Conservation (phyloP, 176 grass and related monocot species). For the Oryza rufipogon region DNA sequence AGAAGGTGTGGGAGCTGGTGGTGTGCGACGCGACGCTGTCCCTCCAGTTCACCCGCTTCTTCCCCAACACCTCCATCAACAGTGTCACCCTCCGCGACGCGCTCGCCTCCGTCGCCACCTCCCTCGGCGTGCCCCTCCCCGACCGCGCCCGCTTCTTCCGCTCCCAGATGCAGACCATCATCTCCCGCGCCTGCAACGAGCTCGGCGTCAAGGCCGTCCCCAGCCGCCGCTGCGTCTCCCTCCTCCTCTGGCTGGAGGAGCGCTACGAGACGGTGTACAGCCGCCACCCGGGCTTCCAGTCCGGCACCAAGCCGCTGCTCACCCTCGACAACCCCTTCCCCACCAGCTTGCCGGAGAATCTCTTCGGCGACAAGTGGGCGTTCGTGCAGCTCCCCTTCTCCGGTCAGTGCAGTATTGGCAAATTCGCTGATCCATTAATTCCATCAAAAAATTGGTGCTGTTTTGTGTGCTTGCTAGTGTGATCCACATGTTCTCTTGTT, state of each 20-base stretch:
- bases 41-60: constrained; percentile 96
- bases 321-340: constrained; percentile 93
- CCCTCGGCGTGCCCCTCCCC: constrained; percentile 70
- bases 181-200: constrained; percentile 82
- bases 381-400: constrained; percentile 95
- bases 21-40: constrained; percentile 90
- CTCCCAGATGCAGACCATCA: constrained; percentile 94
- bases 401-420: constrained; percentile 40
- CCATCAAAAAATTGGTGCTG: background rate
- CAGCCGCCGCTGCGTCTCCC: constrained; percentile 81
- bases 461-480: background rate
- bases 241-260: constrained; percentile 89
- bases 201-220: constrained; percentile 88
- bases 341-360: constrained; percentile 85
- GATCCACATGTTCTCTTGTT: background rate
- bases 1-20: constrained; percentile 98
- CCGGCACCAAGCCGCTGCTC: constrained; percentile 81
- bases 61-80: constrained; percentile 98
- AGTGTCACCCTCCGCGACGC: constrained; percentile 91
- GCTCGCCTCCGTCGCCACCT: constrained; percentile 58
- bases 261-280: constrained; percentile 88
- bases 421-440: too few relatives aligned
- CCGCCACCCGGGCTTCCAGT: constrained; percentile 81
- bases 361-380: constrained; percentile 92
- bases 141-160: constrained; percentile 93